Evolutionary conservation across 352 stramenopile genomes (phyloP).

Genomic region (Pythium phragmitis): DNA sequence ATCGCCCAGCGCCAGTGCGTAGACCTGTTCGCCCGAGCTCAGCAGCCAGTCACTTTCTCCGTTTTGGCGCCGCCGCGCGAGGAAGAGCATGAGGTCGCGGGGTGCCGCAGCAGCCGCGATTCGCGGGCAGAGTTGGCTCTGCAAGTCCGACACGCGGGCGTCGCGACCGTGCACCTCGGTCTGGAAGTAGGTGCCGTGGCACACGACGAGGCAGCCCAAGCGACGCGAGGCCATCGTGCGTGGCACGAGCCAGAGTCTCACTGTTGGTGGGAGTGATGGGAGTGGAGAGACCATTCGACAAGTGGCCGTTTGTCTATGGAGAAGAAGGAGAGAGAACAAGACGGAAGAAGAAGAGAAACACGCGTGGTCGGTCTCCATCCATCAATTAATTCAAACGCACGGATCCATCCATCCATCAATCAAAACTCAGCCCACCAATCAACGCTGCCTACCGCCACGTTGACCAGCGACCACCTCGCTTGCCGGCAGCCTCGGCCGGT

Average conservation of each 20-base stretch:
- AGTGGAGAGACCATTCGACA: background rate
- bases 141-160: slow-evolving; percentile 3
- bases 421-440: background rate
- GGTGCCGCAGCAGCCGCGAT: background rate
- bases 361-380: background rate
- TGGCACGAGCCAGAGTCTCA: slow-evolving; percentile 10
- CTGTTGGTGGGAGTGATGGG: background rate
- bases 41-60: slow-evolving; percentile 4
- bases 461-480: background rate
- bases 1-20: background rate
- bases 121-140: slow-evolving; percentile 1
- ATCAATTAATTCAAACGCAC: background rate
- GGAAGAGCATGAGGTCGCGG: slow-evolving; percentile 14
- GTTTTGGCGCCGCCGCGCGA: slow-evolving; percentile 3
- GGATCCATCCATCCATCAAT: slow-evolving; percentile 2
- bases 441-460: no score
- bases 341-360: background rate
- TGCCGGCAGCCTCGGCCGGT: background rate
- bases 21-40: background rate
- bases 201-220: slow-evolving; percentile 20
- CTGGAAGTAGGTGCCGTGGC: background rate
- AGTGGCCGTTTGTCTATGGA: background rate
- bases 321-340: background rate
- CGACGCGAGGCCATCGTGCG: slow-evolving; percentile 7
- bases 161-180: background rate